phyloP scores from a whole-genome alignment of 306 rosid species.

The Malus sylvestris region DNA sequence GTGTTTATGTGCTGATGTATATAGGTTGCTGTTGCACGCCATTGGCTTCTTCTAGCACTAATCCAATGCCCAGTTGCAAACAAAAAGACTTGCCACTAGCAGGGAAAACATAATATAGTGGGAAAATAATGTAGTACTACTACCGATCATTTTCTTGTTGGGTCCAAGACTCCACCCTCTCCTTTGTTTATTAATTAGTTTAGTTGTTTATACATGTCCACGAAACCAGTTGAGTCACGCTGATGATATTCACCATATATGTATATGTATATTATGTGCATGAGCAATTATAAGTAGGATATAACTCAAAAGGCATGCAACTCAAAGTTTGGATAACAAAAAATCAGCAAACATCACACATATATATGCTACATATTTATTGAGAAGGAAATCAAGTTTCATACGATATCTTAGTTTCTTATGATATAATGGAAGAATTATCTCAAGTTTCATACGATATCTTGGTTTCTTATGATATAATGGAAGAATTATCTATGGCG shows the following conservation, averaged over 20 bases:
- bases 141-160: background rate
- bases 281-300: background rate
- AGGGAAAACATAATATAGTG: slow-evolving; percentile 11
- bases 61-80: slow-evolving; percentile 10
- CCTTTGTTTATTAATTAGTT: background rate
- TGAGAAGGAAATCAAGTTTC: too few relatives aligned
- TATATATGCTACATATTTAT: too few relatives aligned
- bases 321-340: background rate
- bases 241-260: background rate
- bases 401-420: too few relatives aligned
- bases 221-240: background rate
- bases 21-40: background rate
- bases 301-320: background rate
- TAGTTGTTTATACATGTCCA: background rate
- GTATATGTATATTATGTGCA: background rate
- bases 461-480: too few relatives aligned
- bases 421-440: too few relatives aligned
- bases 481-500: too few relatives aligned
- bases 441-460: too few relatives aligned
- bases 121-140: background rate
- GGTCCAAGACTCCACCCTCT: slow-evolving; percentile 6
- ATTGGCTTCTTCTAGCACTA: background rate
- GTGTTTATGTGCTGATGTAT: background rate
- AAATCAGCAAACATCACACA: background rate
- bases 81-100: slow-evolving; percentile 4